A percentile compares a stretch with the other conserved stretches of the same genome.
These are phyloP conservation scores for Amanita muscaria DNA, from an alignment of 768 basidiomycete genomes.

Conservation along the genomic window DNA sequence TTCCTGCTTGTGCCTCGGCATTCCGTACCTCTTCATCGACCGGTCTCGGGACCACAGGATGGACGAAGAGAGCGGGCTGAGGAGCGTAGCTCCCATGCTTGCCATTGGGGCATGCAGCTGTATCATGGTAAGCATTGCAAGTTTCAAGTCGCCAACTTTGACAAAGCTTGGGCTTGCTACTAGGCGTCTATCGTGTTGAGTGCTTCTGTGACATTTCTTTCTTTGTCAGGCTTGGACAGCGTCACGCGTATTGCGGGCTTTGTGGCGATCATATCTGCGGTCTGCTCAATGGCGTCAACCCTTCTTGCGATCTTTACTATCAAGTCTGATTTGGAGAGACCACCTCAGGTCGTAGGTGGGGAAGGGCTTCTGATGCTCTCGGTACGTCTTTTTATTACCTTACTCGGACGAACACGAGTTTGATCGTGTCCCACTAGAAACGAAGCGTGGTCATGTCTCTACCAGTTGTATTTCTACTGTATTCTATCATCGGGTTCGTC, in stretches of 20 bases:
- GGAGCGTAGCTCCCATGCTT: conserved; percentile 47
- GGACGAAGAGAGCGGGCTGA: conserved; percentile 54
- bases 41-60: conserved; percentile 38
- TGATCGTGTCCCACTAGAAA: too few species aligned
- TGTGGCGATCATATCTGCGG: conserved; percentile 59
- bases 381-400: conserved; percentile 22
- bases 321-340: conserved; percentile 55
- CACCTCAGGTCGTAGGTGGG: conserved; percentile 40
- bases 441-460: conserved; percentile 61
- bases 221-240: conserved; percentile 65
- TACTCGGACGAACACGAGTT: too few species aligned
- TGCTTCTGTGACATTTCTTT: conserved; percentile 74
- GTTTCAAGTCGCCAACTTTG: conserved; percentile 11
- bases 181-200: conserved; percentile 78
- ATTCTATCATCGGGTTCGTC: conserved; percentile 62
- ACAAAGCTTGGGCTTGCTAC: conserved; percentile 8
- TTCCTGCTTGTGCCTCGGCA: conserved; percentile 62
- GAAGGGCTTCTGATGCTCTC: conserved; percentile 46
- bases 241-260: conserved; percentile 56
- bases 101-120: conserved; percentile 58
- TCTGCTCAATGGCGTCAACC: conserved; percentile 59
- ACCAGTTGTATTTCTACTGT: conserved; percentile 65
- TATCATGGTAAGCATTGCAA: conserved; percentile 43
- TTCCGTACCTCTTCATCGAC: conserved; percentile 68
- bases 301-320: conserved; percentile 62